A percentile compares a stretch with the other conserved stretches of the same genome.
Evolutionary conservation across 768 basidiomycete genomes (phyloP).

Genomic region (Tylopilus vinaceipallidus): DNA sequence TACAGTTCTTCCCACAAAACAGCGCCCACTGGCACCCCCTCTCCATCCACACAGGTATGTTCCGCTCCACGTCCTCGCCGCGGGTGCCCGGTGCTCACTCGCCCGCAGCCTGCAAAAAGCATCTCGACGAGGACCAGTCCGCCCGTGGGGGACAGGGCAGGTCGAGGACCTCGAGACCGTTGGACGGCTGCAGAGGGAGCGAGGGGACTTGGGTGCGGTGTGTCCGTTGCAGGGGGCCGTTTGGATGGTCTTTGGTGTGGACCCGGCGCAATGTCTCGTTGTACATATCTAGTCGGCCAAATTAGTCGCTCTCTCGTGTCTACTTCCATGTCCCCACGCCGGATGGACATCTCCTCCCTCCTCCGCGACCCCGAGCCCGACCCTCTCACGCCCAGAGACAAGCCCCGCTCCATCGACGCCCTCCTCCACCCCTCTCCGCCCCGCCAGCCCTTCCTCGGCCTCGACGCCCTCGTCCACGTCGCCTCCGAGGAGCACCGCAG

Average conservation of each 20-base stretch:
- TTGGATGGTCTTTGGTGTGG: conserved; percentile 63
- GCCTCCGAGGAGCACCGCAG: conserved; percentile 65
- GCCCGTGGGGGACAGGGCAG: conserved; percentile 67
- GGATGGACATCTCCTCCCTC: conserved; percentile 75
- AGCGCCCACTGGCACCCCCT: neutral
- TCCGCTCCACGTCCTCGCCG: neutral
- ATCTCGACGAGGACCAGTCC: conserved; percentile 85
- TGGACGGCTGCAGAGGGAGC: conserved; percentile 71
- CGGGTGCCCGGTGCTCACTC: conserved; percentile 5
- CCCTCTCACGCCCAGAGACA: conserved; percentile 1
- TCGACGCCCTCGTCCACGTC: conserved; percentile 71
- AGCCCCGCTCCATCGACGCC: conserved; percentile 19
- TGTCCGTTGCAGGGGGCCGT: conserved; percentile 51
- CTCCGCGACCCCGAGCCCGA: conserved; percentile 42
- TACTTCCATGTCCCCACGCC: conserved; percentile 53
- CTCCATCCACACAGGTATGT: conserved; percentile 48
- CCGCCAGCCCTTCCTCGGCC: conserved; percentile 33
- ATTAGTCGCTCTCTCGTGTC: neutral
- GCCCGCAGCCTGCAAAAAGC: conserved; percentile 68
- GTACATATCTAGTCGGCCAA: conserved; percentile 50
- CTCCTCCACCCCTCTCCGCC: conserved; percentile 17
- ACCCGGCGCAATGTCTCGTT: conserved; percentile 88
- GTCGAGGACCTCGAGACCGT: conserved; percentile 91
- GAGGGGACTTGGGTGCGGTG: conserved; percentile 93
- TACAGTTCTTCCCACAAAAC: conserved; percentile 38